Base-by-base conservation (phyloP, 2,329 filamentous ascomycete genomes). In the Scedosporium aurantiacum region DNA sequence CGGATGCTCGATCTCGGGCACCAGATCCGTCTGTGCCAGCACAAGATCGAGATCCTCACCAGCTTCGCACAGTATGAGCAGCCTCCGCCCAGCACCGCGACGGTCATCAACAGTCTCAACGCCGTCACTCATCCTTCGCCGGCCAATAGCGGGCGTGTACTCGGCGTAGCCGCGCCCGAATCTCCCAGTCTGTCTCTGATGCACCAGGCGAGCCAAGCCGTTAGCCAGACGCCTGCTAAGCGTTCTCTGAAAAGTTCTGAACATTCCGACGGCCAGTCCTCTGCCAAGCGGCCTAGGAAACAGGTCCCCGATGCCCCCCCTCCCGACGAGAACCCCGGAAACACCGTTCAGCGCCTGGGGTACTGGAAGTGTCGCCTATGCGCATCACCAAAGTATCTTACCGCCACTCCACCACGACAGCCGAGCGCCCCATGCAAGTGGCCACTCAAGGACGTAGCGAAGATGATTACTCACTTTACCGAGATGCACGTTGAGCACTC, bases 341-440 rank as follows among this genome's bases (percentile, higher is more conserved):
- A 62, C 21, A 67, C 66, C 1, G 65, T 75, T 8, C 73, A 75
- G 64, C 75, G 77, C 2, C 69, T 78, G n/a, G 77, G 77, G 18
- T 75, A 72, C 66, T 79, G 77, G 77, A 75, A 74, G 63, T 79
- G 77, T 64, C 74, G 73, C 0, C 71, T 79, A 1, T 79, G 77
- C 67, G 71, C 69, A 2, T 72, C 75, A 1, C 67, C 71, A 41
- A 79, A 78, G 65, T 79, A 74, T 64, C 66, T 75, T 16, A 68
- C 72, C n/a, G 74, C 76, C 0, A 74, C 74, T 2, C 65, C 68
- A 4, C 74, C 72, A 47, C 72, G 76, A 58, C 72, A 75, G 59
- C 77, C 77, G 23, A 74, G 72, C 58, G 73, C 71, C 57, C 76
- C 77, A 32, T 75, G 74, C 66, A 78, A 77, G 64, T 78, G 76